These are phyloP conservation scores for Halophytophthora batemanensis DNA, from an alignment of 352 stramenopile species.

Conservation along the genomic window DNA sequence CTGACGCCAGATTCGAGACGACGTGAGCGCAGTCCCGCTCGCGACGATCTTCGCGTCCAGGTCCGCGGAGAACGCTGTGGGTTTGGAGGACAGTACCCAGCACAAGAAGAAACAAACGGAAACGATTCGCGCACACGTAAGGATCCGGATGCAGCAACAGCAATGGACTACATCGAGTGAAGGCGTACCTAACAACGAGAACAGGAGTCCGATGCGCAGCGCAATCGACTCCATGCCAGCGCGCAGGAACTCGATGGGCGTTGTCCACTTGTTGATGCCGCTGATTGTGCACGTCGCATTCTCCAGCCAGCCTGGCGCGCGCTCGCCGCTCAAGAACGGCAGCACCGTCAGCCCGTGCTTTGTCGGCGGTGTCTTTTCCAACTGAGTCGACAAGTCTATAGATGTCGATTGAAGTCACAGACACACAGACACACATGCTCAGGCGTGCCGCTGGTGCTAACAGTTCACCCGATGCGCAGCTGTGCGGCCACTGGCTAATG, in stretches of 20 bases:
- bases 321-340: conserved; percentile 92
- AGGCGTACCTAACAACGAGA: conserved; percentile 75
- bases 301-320: conserved; percentile 90
- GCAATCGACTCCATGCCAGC: conserved; percentile 89
- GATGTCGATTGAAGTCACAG: background rate
- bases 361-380: conserved; percentile 51
- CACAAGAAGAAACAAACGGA: background rate
- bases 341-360: conserved; percentile 83
- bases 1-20: conserved; percentile 82
- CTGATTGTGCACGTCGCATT: conserved; percentile 89
- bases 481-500: no score
- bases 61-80: conserved; percentile 39
- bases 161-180: background rate
- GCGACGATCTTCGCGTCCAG: conserved; percentile 59
- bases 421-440: background rate
- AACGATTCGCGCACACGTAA: background rate
- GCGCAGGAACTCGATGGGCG: conserved; percentile 84
- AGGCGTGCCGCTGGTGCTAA: background rate
- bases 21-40: conserved; percentile 75
- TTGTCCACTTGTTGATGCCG: conserved; percentile 91
- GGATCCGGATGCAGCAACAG: background rate
- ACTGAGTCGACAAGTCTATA: conserved; percentile 20
- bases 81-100: background rate
- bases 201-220: conserved; percentile 84
- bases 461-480: background rate